These are phyloP conservation scores for Coniferiporia weirii DNA, from an alignment of 1,284 basidiomycete genomes.

Conservation along the genomic window DNA sequence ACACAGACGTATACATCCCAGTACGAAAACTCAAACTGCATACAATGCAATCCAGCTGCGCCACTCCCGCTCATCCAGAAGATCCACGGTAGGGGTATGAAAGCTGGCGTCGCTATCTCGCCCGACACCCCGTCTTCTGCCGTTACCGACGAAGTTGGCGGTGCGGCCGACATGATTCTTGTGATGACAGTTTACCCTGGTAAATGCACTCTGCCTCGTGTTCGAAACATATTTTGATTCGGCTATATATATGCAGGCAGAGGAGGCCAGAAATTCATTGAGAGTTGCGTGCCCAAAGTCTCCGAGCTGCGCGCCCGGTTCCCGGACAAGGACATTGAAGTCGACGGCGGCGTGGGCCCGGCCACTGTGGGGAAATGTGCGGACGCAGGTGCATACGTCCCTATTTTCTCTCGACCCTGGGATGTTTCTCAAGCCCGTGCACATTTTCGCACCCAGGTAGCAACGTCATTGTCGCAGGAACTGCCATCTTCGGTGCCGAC, in stretches of 20 bases:
- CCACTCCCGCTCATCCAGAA: slow-evolving; percentile 69
- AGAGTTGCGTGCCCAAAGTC: slow-evolving; percentile 90
- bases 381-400: slow-evolving; percentile 63
- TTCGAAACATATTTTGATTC: no score
- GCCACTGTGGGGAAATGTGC: slow-evolving; percentile 89
- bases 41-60: slow-evolving; percentile 46
- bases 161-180: slow-evolving; percentile 85
- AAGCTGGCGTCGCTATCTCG: slow-evolving; percentile 90
- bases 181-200: slow-evolving; percentile 91
- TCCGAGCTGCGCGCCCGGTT: slow-evolving; percentile 89
- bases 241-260: slow-evolving; percentile 50
- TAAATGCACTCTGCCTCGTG: no score
- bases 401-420: slow-evolving; percentile 2
- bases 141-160: slow-evolving; percentile 79
- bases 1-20: neutral
- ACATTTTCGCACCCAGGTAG: slow-evolving; percentile 51
- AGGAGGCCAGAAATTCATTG: slow-evolving; percentile 96
- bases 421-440: slow-evolving; percentile 9
- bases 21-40: neutral
- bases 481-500: slow-evolving; percentile 85
- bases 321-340: slow-evolving; percentile 91
- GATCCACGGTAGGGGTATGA: slow-evolving; percentile 79
- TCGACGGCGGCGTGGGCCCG: slow-evolving; percentile 95
- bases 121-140: slow-evolving; percentile 84
- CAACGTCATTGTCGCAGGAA: slow-evolving; percentile 98